Evolutionary conservation across 2,329 filamentous ascomycete genomes (phyloP), one percentile per base, ranked within the genome.

Genomic region (Cladosporium sp.): DNA sequence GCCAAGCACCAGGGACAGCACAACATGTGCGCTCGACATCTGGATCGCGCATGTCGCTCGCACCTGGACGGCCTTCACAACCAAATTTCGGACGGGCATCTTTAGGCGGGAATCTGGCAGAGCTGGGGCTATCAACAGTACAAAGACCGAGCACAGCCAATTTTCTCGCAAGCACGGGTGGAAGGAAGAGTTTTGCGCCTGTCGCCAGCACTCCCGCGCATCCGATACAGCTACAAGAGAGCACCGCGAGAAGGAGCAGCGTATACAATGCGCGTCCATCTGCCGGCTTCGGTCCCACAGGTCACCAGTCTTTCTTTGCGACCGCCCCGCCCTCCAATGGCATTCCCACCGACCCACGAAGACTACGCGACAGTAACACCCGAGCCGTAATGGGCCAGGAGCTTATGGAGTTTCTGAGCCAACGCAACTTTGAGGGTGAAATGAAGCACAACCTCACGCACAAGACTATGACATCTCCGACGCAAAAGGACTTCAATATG

Each of bases 401-500:
- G 62, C 72, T 98, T 49, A 73, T 95, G 57, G 93, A 98, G 58
- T 98, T 95, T 65, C 78, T 98, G 64, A 84, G 88, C 0, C 84
- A 91, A 51, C 85, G 96, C 68, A 95, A 96, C 65, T 98, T 97
- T 62, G 93, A 98, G 69, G 83, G 96, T 78, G 91, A 97, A 60
- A 95, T 94, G 84, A 96, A 95, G 71, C 88, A 97, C 67, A 85
- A 83, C 1, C 75, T 98, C n/a, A 88, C 88, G 1, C 85, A 87
- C 56, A 96, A 96, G 61, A 87, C 89, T 6, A 84, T 95, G 65
- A 92, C 88, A 62, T 95, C 88, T 38, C 94, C 93, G 0, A 98
- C 92, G 1, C 92, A 97, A 61, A 98, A 98, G 65, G 93, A 98
- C 67, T 98, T 98, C 73, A 93, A 94, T 63, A 86, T 82, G 69